Percentiles rank a stretch among this genome's conserved stretches.
These are phyloP conservation scores for Geranium rotundifolium DNA, from an alignment of 345 rosid genomes.

Conservation along the genomic window DNA sequence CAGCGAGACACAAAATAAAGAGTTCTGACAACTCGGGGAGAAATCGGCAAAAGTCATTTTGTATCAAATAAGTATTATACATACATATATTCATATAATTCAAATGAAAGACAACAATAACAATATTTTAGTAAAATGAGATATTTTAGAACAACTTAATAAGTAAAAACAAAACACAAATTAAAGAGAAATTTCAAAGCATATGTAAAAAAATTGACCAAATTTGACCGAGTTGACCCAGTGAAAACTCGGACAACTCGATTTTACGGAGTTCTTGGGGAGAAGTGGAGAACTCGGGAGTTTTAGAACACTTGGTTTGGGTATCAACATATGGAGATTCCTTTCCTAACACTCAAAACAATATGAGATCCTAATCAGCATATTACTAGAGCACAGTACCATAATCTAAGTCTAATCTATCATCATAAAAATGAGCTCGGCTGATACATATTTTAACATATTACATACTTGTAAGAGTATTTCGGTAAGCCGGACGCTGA, in stretches of 20 bases:
- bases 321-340: neutral
- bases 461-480: conserved; percentile 75
- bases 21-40: no score
- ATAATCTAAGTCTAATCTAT: neutral
- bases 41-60: no score
- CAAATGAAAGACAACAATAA: no score
- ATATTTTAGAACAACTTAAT: no score
- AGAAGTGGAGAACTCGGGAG: neutral
- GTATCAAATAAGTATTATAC: no score
- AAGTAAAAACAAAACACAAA: neutral
- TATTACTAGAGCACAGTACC: neutral
- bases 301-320: no score
- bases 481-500: conserved; percentile 70
- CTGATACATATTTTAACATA: conserved; percentile 3
- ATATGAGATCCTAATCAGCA: neutral
- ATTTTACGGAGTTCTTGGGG: neutral
- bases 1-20: no score
- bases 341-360: neutral
- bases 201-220: no score
- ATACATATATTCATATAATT: no score
- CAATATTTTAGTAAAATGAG: no score
- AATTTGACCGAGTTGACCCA: no score
- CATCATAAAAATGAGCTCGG: neutral
- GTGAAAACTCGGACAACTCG: no score
- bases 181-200: neutral